Base-by-base conservation (phyloP, 352 stramenopile species). In the Globisporangium apiculatum region DNA sequence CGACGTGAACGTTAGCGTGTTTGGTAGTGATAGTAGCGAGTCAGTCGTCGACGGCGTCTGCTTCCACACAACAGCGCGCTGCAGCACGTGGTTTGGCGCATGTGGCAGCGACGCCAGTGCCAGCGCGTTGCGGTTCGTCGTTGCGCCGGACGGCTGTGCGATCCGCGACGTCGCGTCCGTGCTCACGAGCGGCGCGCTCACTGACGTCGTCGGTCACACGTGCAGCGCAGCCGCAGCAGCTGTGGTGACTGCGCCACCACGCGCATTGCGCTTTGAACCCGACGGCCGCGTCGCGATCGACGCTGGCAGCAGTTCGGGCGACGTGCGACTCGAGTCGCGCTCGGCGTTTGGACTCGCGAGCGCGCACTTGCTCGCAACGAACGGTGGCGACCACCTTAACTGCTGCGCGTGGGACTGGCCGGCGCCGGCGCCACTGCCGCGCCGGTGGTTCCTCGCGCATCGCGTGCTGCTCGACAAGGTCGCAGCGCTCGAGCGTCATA, bases 61-160 rank as follows among this genome's bases (percentile, higher is more conserved):
- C 53, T 75, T 89, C 55, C 76, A 89, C 62, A 86, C 79, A 1
- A 77, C 74, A 0, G 63, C 51, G 36, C 70, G 66, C 0, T 84
- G 79, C 60, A 86, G 74, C 51, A 72, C 71, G 9, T 89, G 79
- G 79, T 75, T 83, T 54, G 79, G 76, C 8, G 55, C 49, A 0
- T 83, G 70, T 40, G 51, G 55, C n/a, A 62, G 73, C 43, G 61
- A 61, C 11, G 65, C 66, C 43, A 64, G 9, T 61, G 52, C 12
- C 18, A 24, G 18, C 18, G 18, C 18, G 18, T 24, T 24, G 18
- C 18, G 18, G 18, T 24, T 24, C 18, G 18, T 24, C 18, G 18
- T 24, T 24, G 18, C 18, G 18, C 18, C 18, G 18, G 18, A 24
- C 18, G 18, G 18, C 18, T 24, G 18, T 1, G 18, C 18, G 18